phyloP scores from a whole-genome alignment of 1,284 basidiomycete genomes.

The Dichomitus squalens region DNA sequence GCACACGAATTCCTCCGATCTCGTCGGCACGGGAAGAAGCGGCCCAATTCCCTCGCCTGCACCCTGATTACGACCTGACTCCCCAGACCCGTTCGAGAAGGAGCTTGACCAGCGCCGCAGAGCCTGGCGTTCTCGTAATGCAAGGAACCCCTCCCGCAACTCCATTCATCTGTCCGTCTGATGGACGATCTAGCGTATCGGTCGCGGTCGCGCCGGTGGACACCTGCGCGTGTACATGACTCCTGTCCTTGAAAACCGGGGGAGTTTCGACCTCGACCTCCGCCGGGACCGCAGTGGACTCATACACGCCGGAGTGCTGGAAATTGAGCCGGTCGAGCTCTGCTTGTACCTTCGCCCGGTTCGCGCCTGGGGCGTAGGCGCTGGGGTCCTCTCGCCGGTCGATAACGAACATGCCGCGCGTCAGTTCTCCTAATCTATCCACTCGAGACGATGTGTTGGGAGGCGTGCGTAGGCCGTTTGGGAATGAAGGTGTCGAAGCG shows the following conservation, averaged over 20 bases:
- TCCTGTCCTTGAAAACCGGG: slow-evolving; percentile 7
- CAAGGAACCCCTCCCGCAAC: slow-evolving; percentile 48
- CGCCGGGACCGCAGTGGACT: slow-evolving; percentile 55
- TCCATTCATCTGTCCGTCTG: slow-evolving; percentile 21
- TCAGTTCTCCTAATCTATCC: slow-evolving; percentile 51
- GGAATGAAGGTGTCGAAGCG: neutral
- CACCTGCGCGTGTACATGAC: neutral
- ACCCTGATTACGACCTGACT: slow-evolving; percentile 22
- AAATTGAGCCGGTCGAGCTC: slow-evolving; percentile 44
- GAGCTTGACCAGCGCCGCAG: slow-evolving; percentile 46
- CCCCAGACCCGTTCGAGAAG: slow-evolving; percentile 64
- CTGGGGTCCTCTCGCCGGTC: slow-evolving; percentile 64
- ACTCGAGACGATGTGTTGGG: neutral
- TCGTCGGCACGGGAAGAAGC: slow-evolving; percentile 12
- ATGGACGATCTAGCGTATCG: neutral
- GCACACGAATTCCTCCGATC: slow-evolving; percentile 10
- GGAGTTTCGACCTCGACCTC: slow-evolving; percentile 49
- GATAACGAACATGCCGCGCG: slow-evolving; percentile 76
- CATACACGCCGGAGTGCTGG: slow-evolving; percentile 39
- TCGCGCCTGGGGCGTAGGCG: slow-evolving; percentile 62
- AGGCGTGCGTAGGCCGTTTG: neutral
- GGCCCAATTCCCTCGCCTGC: neutral
- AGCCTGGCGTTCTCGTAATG: slow-evolving; percentile 60
- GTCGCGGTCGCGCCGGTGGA: neutral
- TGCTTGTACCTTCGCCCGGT: slow-evolving; percentile 62